Base-by-base conservation (phyloP, 2,329 filamentous ascomycete species). In the Colletotrichum scovillei region DNA sequence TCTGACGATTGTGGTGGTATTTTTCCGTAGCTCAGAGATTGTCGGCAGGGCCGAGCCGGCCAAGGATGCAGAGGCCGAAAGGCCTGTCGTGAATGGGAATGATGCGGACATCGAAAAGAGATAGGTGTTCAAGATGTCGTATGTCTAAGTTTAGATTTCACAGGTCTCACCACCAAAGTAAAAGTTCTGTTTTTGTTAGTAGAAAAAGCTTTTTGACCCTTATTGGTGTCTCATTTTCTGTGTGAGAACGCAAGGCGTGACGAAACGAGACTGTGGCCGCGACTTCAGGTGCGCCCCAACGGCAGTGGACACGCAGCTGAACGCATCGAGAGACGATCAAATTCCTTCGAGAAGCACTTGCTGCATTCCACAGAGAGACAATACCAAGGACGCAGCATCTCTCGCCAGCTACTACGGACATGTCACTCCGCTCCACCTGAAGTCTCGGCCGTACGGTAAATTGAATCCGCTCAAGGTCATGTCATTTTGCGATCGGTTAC, bases 1-100 rank as follows among this genome's bases (percentile, higher is more conserved):
- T 0, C 76, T 89, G 28, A 57, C 77, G 1, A 79, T 89, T 8
- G 86, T 89, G 0, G 76, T 84, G 9, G 76, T 86, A 2, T 84
- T 85, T 0, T 90, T 91, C 73, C 83, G 87, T 11, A 86, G 86
- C 8, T 85, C 87, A 42, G 88, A 88, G 4, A 85, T 89, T 59
- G 84, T 90, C 6, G 88, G 89, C 12, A 86, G 84, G 78, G 78
- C 80, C 9, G 73, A 70, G 4, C 22, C 58, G 12, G 22, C 64
- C n/a, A 63, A 60, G 28, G 42, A 57, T 5, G 46, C 74, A 5
- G 72, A 59, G 3, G 76, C 76, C 4, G 75, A 80, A 42, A 73
- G 67, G 19, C 63, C 70, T 0, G 68, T 76, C 11, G 69, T 74
- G 66, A 74, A 67, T 60, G 49, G 75, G 30, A 65, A 68, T 30